Base-by-base conservation (phyloP, 169 alveolate species). In the Cryptosporidium viatorum region DNA sequence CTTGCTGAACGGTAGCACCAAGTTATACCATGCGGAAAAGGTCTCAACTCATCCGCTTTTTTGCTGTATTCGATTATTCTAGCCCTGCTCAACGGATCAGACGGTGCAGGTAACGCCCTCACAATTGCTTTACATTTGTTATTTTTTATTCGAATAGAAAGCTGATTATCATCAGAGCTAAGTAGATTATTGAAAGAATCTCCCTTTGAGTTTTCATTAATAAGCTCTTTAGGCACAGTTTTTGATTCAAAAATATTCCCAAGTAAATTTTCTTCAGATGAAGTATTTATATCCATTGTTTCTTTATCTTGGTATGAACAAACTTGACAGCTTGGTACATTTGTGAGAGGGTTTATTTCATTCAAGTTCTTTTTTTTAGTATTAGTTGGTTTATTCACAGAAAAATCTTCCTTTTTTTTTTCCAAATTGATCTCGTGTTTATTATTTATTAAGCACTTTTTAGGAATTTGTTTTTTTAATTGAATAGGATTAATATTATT, bases 1-100 rank as follows among this genome's bases (percentile, higher is more conserved):
- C 89, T 80, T n/a, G 89, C 89, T n/a, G 89, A 80, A 33, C 89
- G 73, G 51, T 80, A 80, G 23, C 89, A 80, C 89, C 89, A 80
- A 43, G 89, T 80, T 62, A 80, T 80, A 1, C 89, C 89, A 31
- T 80, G 89, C 3, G 89, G 89, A 23, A 80, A 80, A n/a, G 89
- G 89, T 39, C 89, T 80, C 33, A 80, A 43, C 50, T 62, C 68
- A 59, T 80, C 89, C 0, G 89, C 89, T 35, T 80, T 45, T 65
- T 65, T 41, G 35, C 89, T 80, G 37, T 80, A 80, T 65, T 80
- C 89, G 62, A 80, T 80, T 41, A 80, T 80, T 62, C 89, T 80
- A 26, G 89, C 89, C 21, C 89, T 59, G 26, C 89, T 80, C n/a
- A 62, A 31, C 12, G 89, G 89, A 59, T 80, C 89, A 3, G 50